Evolutionary conservation across 805 yeast species (phyloP).

Genomic region (Wickerhamiella shivajii): DNA sequence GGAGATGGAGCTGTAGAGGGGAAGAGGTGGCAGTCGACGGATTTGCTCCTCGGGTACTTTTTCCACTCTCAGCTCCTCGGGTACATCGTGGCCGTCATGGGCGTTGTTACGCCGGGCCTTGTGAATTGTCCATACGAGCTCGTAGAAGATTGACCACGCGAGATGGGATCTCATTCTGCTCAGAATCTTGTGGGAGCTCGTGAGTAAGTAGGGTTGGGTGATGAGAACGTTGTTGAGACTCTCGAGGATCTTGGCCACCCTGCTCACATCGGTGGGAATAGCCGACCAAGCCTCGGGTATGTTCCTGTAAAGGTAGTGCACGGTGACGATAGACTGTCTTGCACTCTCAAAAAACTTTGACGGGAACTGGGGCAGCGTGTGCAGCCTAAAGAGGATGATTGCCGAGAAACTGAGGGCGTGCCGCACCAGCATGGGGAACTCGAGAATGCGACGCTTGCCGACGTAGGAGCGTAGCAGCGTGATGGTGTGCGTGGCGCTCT

Average conservation of each 20-base stretch:
- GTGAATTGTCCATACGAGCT: constrained; percentile 85
- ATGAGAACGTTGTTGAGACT: constrained; percentile 74
- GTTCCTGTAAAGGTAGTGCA: constrained; percentile 74
- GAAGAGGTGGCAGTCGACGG: constrained; percentile 46
- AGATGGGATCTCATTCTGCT: constrained; percentile 83
- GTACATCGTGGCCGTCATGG: constrained; percentile 10
- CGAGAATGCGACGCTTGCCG: constrained; percentile 56
- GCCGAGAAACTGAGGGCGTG: constrained; percentile 74
- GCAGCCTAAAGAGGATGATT: constrained; percentile 62
- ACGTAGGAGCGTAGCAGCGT: constrained; percentile 62
- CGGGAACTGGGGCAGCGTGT: constrained; percentile 60
- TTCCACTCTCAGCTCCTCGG: constrained; percentile 12
- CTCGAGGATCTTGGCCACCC: constrained; percentile 84
- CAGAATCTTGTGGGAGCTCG: constrained; percentile 59
- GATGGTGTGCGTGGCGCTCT: constrained; percentile 65
- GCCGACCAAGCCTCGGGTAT: constrained; percentile 85
- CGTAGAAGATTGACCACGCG: constrained; percentile 82
- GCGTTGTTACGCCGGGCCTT: constrained; percentile 66
- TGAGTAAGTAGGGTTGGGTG: constrained; percentile 73
- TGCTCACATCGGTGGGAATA: constrained; percentile 75
- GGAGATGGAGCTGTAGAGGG: constrained; percentile 81
- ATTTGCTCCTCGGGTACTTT: constrained; percentile 31
- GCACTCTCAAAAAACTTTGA: constrained; percentile 68
- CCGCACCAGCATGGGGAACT: constrained; percentile 72
- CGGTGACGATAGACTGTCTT: constrained; percentile 84